A percentile compares a stretch with the other conserved stretches of the same genome.
Evolutionary conservation across 2,329 filamentous ascomycete species (phyloP).

Genomic region (Ophiognomonia clavigignenti-juglandacearum): DNA sequence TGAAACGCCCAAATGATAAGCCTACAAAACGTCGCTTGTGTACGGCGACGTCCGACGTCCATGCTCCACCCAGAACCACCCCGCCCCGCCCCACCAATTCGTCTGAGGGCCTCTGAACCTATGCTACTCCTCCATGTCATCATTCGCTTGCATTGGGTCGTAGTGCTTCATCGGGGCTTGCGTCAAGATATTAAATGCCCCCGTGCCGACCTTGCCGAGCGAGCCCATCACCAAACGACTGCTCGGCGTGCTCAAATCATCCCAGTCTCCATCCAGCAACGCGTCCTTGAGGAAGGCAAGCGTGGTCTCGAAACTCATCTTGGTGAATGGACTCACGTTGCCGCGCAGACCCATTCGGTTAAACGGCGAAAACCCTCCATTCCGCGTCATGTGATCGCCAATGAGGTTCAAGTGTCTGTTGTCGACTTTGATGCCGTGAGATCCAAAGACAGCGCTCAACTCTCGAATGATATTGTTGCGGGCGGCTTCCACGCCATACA

Average conservation of each 20-base stretch:
- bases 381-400: slow-evolving; percentile 95
- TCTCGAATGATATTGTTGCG: slow-evolving; percentile 83
- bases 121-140: slow-evolving; percentile 12
- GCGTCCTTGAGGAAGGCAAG: slow-evolving; percentile 90
- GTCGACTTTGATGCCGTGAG: slow-evolving; percentile 90
- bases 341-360: slow-evolving; percentile 83
- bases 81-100: too few relatives aligned
- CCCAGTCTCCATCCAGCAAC: slow-evolving; percentile 83
- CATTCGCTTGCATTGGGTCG: slow-evolving; percentile 25
- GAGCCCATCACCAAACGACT: slow-evolving; percentile 84
- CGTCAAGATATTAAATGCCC: slow-evolving; percentile 82
- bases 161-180: slow-evolving; percentile 49
- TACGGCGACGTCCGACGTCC: too few relatives aligned
- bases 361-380: slow-evolving; percentile 84
- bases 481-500: slow-evolving; percentile 92
- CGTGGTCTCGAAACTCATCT: slow-evolving; percentile 99
- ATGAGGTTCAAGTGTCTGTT: slow-evolving; percentile 91
- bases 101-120: too few relatives aligned
- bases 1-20: too few relatives aligned
- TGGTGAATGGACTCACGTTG: slow-evolving; percentile 87
- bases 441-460: slow-evolving; percentile 77
- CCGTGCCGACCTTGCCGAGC: slow-evolving; percentile 79
- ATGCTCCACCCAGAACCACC: too few relatives aligned
- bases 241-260: slow-evolving; percentile 80
- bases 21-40: too few relatives aligned